Evolutionary conservation across 2,329 filamentous ascomycete genomes (phyloP).

Genomic region (Periconia macrospinosa): DNA sequence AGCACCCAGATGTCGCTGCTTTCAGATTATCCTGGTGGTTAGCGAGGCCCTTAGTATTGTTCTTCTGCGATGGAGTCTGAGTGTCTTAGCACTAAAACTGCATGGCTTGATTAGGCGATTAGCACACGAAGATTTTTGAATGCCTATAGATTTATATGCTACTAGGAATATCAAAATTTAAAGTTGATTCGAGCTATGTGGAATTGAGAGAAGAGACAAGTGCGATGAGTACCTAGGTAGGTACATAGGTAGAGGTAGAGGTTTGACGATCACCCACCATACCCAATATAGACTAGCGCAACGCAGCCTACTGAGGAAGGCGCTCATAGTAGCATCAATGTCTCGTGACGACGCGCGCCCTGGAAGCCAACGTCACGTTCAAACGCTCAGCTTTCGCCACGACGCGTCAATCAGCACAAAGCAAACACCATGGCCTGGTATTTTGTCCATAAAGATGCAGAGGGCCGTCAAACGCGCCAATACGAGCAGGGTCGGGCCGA

Average conservation of each 20-base stretch:
- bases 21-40: constrained; percentile 14
- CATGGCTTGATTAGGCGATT: neutral
- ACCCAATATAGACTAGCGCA: neutral
- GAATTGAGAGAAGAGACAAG: too few species aligned
- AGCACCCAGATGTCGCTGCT: constrained; percentile 3
- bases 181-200: too few species aligned
- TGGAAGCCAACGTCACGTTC: neutral
- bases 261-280: neutral
- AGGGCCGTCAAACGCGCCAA: neutral
- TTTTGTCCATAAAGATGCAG: neutral
- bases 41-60: constrained; percentile 40
- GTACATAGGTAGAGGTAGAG: too few species aligned
- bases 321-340: neutral
- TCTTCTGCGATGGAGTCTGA: constrained; percentile 20
- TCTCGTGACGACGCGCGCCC: neutral
- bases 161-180: neutral
- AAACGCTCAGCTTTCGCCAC: neutral
- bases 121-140: neutral
- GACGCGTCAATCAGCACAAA: constrained; percentile 5
- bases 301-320: neutral
- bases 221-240: too few species aligned
- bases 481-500: neutral
- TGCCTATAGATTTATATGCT: neutral
- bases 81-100: constrained; percentile 12
- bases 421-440: constrained; percentile 6